Base-by-base conservation (phyloP, 305 asterid species). In the Lippia alba region DNA sequence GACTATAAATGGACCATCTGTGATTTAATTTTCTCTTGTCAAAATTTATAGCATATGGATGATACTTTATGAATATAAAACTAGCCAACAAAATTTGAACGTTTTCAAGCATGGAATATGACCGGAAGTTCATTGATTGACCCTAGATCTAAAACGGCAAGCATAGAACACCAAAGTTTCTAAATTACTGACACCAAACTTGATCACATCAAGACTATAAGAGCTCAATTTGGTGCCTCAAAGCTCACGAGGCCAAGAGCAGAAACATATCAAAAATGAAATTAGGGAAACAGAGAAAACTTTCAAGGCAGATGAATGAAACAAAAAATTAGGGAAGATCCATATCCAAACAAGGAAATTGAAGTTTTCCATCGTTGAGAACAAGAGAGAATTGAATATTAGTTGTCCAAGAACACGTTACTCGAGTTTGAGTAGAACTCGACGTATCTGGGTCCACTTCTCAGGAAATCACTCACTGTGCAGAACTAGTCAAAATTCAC, bases 1-100 rank as follows among this genome's bases (percentile, higher is more conserved):
- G 78, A 71, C 83, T 77, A 77, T 78, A 86, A 51, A 77, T 71
- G 79, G 80, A 83, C 78, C 87, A 82, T 81, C 87, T 83, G 88
- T 85, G 86, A 89, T 84, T 83, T 83, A 80, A 77, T 74, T 79
- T 69, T 61, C 75, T 80, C 78, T 70, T 78, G 80, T 84, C 85
- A 85, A 87, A 76, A 75, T 68, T 74, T 72, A 80, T 59, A 76
- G 66, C 78, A 74, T 78, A 78, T 34, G 71, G 69, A 64, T 45
- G 61, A 64, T 53, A 78, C 64, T 69, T 77, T 66, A 44, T 44
- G 73, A 49, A 69, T 60, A 50, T 46, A 74, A 70, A 80, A 40
- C 51, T 65, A 56, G 56, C 59, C 57, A 58, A 67, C 53, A 81
- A 45, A 10, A 62, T 49, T 58, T 39, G 64, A 61, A 57, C 62